Percentiles rank a stretch among this genome's conserved stretches.
phyloP scores from a whole-genome alignment of 345 rosid species.

The Carallia brachiata region DNA sequence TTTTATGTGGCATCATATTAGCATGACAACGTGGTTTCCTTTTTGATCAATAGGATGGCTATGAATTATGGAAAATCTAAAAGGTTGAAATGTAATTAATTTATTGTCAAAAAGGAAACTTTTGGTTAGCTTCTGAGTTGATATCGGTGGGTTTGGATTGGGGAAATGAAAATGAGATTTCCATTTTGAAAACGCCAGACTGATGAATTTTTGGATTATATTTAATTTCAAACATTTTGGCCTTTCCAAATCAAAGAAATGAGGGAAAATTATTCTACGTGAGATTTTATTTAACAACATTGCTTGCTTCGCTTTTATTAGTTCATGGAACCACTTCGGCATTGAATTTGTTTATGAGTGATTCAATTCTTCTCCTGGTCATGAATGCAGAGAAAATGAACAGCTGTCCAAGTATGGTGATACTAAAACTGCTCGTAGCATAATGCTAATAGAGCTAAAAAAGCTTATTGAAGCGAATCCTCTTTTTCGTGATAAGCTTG shows the following conservation, averaged over 20 bases:
- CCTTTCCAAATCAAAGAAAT: neutral
- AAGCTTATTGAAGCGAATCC: slow-evolving; percentile 79
- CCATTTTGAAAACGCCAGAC: slow-evolving; percentile 1
- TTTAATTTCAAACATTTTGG: neutral
- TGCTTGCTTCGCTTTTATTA: neutral
- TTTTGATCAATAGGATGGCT: neutral
- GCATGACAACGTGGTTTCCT: slow-evolving; percentile 2
- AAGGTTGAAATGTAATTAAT: neutral
- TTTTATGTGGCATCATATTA: slow-evolving; percentile 7
- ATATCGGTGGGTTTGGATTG: neutral
- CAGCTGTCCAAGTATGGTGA: slow-evolving; percentile 74
- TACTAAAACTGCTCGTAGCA: slow-evolving; percentile 61
- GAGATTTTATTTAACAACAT: neutral
- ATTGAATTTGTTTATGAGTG: slow-evolving; percentile 4
- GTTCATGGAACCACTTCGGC: slow-evolving; percentile 6
- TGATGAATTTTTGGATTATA: neutral
- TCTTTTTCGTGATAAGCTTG: slow-evolving; percentile 67
- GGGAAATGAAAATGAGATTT: neutral
- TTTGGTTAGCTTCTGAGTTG: slow-evolving; percentile 3
- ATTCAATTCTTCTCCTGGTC: neutral
- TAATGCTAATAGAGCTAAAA: slow-evolving; percentile 66
- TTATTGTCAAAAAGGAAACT: neutral
- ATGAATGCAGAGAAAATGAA: slow-evolving; percentile 57
- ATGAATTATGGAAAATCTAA: neutral
- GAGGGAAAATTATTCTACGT: neutral